These are phyloP conservation scores for Carex pumila DNA, from an alignment of 176 grass and related monocot species.

Conservation along the genomic window DNA sequence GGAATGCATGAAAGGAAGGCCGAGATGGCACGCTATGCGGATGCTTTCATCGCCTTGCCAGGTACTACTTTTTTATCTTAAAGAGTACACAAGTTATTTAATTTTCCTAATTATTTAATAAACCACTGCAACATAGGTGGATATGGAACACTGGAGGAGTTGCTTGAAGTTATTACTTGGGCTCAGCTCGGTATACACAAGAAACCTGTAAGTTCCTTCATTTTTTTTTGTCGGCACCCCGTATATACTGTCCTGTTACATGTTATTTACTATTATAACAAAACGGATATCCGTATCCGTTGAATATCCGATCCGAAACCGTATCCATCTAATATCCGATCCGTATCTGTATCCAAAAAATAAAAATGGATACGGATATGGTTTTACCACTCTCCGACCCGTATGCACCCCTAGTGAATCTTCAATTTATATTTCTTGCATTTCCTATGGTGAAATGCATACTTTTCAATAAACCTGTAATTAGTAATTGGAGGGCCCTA, in stretches of 20 bases:
- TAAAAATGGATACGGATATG: too few species aligned
- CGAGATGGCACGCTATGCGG: slow-evolving; percentile 72
- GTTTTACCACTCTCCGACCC: too few species aligned
- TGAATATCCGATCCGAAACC: too few species aligned
- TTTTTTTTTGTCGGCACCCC: not conserved
- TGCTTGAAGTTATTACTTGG: slow-evolving; percentile 88
- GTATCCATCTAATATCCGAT: too few species aligned
- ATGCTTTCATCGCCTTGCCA: slow-evolving; percentile 93
- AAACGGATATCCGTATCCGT: too few species aligned
- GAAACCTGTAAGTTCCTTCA: slow-evolving; percentile 50
- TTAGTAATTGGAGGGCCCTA: slow-evolving; percentile 1
- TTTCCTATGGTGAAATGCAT: not conserved
- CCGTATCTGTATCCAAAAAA: too few species aligned
- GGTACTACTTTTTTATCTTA: slow-evolving; percentile 35
- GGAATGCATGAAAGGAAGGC: slow-evolving; percentile 99
- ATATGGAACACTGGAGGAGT: slow-evolving; percentile 84
- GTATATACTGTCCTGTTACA: not conserved
- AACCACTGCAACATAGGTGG: slow-evolving; percentile 37
- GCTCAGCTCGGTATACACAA: slow-evolving; percentile 93
- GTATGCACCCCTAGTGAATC: not conserved
- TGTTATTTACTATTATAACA: not conserved
- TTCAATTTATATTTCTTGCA: not conserved
- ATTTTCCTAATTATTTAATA: not conserved
- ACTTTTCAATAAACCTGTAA: not conserved
- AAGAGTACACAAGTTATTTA: not conserved